A percentile compares a stretch with the other conserved stretches of the same genome.
These are phyloP conservation scores for Thuidium tamariscinum DNA, from an alignment of 225 moss, liverwort and hornwort species.

Conservation along the genomic window DNA sequence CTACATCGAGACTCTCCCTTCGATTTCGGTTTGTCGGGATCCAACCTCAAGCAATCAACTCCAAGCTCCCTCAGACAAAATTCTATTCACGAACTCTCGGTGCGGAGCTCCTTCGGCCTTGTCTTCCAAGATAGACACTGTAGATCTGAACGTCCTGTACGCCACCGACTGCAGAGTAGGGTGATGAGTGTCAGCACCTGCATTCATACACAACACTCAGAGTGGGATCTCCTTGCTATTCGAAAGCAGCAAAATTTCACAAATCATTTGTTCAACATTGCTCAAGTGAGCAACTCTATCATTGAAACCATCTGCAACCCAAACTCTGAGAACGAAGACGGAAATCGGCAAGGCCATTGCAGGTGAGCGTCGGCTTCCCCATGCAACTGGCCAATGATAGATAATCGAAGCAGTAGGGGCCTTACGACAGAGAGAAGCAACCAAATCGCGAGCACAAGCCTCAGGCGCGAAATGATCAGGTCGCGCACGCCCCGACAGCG, in stretches of 20 bases:
- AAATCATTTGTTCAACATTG: neutral
- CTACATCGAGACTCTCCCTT: neutral
- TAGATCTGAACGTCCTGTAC: neutral
- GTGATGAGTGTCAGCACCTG: neutral
- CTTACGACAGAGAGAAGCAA: neutral
- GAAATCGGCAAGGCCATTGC: neutral
- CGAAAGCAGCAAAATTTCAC: neutral
- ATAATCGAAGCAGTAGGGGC: neutral
- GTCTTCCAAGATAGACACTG: neutral
- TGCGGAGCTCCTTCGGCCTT: neutral
- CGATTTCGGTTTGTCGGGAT: neutral
- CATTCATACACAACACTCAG: neutral
- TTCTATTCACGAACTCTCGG: neutral
- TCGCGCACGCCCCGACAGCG: slow-evolving; percentile 17
- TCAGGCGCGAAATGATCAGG: slow-evolving; percentile 17
- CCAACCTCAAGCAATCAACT: neutral
- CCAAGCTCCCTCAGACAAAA: neutral
- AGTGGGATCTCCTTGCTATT: neutral
- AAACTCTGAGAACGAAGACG: neutral
- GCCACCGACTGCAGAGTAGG: neutral
- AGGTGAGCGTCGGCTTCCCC: neutral
- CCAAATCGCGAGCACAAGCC: neutral
- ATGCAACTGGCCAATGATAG: neutral
- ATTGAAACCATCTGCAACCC: neutral
- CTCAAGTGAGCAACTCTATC: neutral